These are phyloP conservation scores for Magnaporthiopsis rhizophila DNA, from an alignment of 2,329 filamentous ascomycete species.

Conservation along the genomic window DNA sequence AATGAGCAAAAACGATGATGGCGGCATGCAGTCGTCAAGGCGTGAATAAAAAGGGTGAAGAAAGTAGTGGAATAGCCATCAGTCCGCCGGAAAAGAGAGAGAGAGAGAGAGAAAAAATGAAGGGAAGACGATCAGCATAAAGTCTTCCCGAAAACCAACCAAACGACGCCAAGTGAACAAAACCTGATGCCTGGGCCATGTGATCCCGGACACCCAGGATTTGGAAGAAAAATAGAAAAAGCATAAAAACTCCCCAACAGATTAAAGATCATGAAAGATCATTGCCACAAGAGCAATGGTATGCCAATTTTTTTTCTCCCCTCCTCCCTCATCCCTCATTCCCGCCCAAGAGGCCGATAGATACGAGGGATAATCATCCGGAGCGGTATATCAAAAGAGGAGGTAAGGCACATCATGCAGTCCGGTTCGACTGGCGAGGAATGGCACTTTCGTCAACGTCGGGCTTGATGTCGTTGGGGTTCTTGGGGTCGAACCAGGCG, in stretches of 20 bases:
- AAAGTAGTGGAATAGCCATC: neutral
- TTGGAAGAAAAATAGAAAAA: neutral
- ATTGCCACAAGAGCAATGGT: neutral
- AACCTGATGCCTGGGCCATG: neutral
- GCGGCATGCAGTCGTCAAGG: neutral
- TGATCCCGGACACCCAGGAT: neutral
- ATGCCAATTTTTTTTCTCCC: neutral
- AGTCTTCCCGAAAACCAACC: neutral
- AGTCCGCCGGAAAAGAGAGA: too few relatives aligned
- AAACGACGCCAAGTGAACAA: neutral
- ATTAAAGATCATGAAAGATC: neutral
- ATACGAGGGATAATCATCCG: neutral
- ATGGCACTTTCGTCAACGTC: slow-evolving; percentile 41
- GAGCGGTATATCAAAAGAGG: neutral
- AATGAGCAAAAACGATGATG: neutral
- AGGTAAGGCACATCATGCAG: neutral
- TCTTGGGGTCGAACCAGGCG: slow-evolving; percentile 46
- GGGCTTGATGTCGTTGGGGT: slow-evolving; percentile 43
- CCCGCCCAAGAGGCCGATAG: too few relatives aligned
- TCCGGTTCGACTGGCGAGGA: neutral
- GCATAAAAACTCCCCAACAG: neutral
- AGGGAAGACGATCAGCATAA: neutral
- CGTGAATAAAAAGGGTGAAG: neutral
- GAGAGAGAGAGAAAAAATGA: too few relatives aligned
- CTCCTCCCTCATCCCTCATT: neutral